Conservation (phyloP, 768 basidiomycete genomes). For the Calocera cornea region DNA sequence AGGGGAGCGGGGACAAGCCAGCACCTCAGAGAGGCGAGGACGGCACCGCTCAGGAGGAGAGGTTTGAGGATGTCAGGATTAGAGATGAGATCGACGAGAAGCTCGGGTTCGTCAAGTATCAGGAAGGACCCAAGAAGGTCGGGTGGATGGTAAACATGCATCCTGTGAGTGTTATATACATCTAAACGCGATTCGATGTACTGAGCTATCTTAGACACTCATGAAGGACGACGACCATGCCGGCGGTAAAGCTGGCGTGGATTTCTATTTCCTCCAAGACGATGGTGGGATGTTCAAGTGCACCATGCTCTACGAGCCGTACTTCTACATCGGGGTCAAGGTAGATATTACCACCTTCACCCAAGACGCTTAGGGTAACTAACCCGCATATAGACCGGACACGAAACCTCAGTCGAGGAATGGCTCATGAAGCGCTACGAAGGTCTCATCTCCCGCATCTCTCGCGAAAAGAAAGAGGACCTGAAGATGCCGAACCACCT, state of each 20-base stretch:
- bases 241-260: constrained; percentile 77
- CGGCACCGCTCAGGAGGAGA: constrained; percentile 71
- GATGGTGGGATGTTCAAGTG: constrained; percentile 94
- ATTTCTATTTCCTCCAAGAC: constrained; percentile 95
- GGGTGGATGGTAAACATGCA: constrained; percentile 99
- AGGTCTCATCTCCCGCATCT: constrained; percentile 64
- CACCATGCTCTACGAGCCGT: constrained; percentile 85
- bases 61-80: constrained; percentile 64
- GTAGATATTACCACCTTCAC: constrained; percentile 32
- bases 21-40: constrained; percentile 71
- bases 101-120: constrained; percentile 69
- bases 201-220: constrained; percentile 45
- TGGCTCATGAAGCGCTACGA: constrained; percentile 92
- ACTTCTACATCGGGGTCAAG: constrained; percentile 87
- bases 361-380: constrained; percentile 9
- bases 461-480: constrained; percentile 80
- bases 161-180: constrained; percentile 71
- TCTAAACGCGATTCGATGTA: too few relatives aligned
- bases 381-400: constrained; percentile 44
- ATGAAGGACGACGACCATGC: constrained; percentile 76
- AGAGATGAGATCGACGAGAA: constrained; percentile 87
- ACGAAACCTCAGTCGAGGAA: constrained; percentile 83
- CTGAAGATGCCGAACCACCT: constrained; percentile 91
- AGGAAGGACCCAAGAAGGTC: constrained; percentile 62
- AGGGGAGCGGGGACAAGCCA: constrained; percentile 25